Percentiles rank a stretch among this genome's conserved stretches.
These are phyloP conservation scores for Glycine tomentella DNA, from an alignment of 306 rosid genomes.

Conservation along the genomic window DNA sequence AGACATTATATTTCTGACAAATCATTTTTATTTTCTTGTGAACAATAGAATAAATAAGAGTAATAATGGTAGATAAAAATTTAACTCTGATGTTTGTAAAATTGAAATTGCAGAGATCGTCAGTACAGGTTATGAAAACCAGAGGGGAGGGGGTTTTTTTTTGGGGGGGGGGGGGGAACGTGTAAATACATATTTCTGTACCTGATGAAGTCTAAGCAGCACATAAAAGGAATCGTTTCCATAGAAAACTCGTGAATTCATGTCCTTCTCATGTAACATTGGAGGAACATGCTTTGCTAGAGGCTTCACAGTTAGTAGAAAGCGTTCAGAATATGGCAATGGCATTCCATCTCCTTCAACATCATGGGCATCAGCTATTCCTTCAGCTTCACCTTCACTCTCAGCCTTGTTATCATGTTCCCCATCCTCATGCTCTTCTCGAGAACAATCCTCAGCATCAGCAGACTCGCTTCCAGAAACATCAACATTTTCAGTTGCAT, in stretches of 20 bases:
- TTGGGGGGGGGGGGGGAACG: not conserved
- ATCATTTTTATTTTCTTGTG: not conserved
- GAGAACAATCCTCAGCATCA: conserved; percentile 94
- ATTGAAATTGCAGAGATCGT: no score
- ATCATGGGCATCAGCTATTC: conserved; percentile 94
- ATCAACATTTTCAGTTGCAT: conserved; percentile 91
- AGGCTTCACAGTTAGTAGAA: conserved; percentile 83
- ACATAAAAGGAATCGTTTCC: conserved; percentile 97
- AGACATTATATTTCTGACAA: conserved; percentile 23
- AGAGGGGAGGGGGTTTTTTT: not conserved
- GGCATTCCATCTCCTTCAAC: conserved; percentile 86
- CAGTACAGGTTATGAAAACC: conserved; percentile 21
- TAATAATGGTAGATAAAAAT: no score
- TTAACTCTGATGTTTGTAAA: not conserved
- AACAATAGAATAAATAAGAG: no score
- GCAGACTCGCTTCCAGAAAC: conserved; percentile 95
- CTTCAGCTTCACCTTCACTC: conserved; percentile 99
- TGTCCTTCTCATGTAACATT: conserved; percentile 69
- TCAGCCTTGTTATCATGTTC: conserved; percentile 90
- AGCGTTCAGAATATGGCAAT: conserved; percentile 84
- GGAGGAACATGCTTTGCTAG: conserved; percentile 83
- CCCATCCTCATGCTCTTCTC: conserved; percentile 91
- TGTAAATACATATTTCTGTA: conserved; percentile 36
- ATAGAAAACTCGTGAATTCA: conserved; percentile 73
- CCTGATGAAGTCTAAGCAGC: conserved; percentile 96